These are phyloP conservation scores for Klebsormidium nitens DNA, from an alignment of 139 green algal genomes.

Conservation along the genomic window DNA sequence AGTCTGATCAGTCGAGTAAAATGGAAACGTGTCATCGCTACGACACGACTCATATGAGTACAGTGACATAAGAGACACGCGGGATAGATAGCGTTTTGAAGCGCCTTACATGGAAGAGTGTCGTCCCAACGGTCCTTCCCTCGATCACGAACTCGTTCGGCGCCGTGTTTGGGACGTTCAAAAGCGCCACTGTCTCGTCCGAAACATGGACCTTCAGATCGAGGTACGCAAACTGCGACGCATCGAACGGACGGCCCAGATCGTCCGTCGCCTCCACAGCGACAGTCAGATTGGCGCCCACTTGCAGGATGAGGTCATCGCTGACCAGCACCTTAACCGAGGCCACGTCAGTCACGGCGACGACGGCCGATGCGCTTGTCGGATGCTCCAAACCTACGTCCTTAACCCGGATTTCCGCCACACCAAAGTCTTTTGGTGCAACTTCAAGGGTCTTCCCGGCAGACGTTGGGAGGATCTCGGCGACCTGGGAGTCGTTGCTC, in stretches of 20 bases:
- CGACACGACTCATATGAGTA: not conserved
- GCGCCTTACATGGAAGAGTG: no score
- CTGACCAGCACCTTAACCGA: not conserved
- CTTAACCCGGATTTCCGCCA: not conserved
- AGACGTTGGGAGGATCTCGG: not conserved
- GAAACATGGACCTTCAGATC: not conserved
- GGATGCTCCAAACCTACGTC: not conserved
- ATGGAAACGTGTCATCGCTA: not conserved
- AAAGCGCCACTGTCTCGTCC: not conserved
- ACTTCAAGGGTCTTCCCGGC: not conserved
- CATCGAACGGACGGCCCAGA: not conserved
- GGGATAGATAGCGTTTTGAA: no score
- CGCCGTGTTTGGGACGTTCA: not conserved
- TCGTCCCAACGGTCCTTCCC: no score
- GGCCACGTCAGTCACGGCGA: not conserved
- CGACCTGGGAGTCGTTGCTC: slow-evolving; percentile 1
- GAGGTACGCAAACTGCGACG: not conserved
- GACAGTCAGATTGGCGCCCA: not conserved
- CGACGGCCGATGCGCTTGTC: not conserved
- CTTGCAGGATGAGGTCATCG: not conserved
- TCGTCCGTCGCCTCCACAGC: not conserved
- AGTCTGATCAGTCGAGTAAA: not conserved
- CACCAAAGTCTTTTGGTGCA: not conserved
- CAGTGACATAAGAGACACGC: no score
- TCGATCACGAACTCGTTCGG: no score